Base-by-base conservation (phyloP, 352 stramenopile genomes). In the Labyrinthula sp. region DNA sequence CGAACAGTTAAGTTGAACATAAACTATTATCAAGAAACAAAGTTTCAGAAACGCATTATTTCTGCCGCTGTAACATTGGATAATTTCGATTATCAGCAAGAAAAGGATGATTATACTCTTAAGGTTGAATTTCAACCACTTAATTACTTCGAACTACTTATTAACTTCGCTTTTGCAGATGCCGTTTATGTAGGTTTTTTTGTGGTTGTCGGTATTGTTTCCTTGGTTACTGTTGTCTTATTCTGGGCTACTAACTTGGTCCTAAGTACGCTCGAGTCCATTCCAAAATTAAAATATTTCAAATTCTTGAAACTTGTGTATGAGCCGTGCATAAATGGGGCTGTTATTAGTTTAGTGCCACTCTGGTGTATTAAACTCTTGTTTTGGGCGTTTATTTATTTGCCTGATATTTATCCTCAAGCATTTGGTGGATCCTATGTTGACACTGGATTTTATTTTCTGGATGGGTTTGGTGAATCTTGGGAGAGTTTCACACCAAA, bases 161-260 rank as follows among this genome's bases (percentile, higher is more conserved):
- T 94, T 20, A 76, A 89, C 55, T 96, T 96, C 61, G 82, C 82
- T 0, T 95, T 94, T 47, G 73, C 83, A 45, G 66, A 67, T 14
- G 64, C 76, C 35, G 76, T 95, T 5, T 95, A 89, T 38, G 66
- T 92, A 20, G 59, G 82, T 0, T 63, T 96, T 6, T 96, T 95
- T 52, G 65, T 78, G 37, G 69, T 84, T 5, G 71, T 95, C 17
- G 85, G 87, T 9, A 36, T 72, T 28, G 61, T 76, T 31, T 82
- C 87, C 45, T 67, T 87, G 0, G 49, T 65, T 1, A 65, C 75
- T 6, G 68, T 71, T 9, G 67, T 81, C 12, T 37, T 86, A 0
- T 89, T 86, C 47, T 94, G 79, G 79, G 30, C 77, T 3, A 61
- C 91, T 21, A 68, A 89, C 17, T 69, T 82, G 15, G 23, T 92